Evolutionary conservation across 805 yeast genomes (phyloP).

Genomic region (Maudiozyma barnettii): DNA sequence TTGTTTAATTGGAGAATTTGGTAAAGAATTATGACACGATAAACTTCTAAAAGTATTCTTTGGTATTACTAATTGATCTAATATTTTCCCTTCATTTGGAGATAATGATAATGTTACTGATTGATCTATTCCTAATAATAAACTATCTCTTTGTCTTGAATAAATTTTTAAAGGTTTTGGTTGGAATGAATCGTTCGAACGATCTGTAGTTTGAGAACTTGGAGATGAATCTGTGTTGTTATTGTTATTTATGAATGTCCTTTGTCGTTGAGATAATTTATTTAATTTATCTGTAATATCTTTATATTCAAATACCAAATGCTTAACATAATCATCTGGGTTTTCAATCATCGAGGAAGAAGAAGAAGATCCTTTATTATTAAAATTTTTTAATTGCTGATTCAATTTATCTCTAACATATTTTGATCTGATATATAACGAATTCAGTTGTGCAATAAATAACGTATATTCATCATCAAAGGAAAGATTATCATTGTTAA

Average conservation of each 20-base stretch:
- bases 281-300: conserved; percentile 19
- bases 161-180: conserved; percentile 22
- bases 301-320: conserved; percentile 21
- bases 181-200: conserved; percentile 13
- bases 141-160: conserved; percentile 9
- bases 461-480: conserved; percentile 3
- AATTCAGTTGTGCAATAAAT: conserved; percentile 22
- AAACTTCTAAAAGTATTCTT: background rate
- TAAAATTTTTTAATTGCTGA: conserved; percentile 2
- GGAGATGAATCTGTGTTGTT: conserved; percentile 6
- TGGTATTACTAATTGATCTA: background rate
- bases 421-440: conserved; percentile 19
- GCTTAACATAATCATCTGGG: conserved; percentile 14
- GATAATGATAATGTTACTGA: background rate
- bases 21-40: conserved; percentile 7
- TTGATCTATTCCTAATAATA: background rate
- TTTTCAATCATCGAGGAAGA: background rate
- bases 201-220: conserved; percentile 11
- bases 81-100: background rate
- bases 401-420: conserved; percentile 13
- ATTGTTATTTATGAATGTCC: background rate
- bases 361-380: no score
- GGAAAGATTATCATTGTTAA: background rate
- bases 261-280: conserved; percentile 13
- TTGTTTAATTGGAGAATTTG: conserved; percentile 13